These are phyloP conservation scores for Curvularia sp. DNA, from an alignment of 2,329 filamentous ascomycete species.

Conservation along the genomic window DNA sequence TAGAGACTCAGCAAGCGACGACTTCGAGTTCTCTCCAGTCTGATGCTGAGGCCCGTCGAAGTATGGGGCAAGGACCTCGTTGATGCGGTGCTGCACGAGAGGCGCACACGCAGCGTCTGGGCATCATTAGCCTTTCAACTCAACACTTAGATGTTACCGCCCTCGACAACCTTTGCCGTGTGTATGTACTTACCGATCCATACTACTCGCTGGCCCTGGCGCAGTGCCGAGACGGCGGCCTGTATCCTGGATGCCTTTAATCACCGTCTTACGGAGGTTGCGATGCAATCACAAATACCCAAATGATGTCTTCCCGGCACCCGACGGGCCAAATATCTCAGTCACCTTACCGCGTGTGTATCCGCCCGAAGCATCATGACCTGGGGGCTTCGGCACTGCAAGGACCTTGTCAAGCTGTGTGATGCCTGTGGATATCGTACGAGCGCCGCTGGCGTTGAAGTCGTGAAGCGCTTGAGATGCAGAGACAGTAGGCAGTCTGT, in stretches of 20 bases:
- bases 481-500: slow-evolving; percentile 78
- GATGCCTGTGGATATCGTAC: slow-evolving; percentile 58
- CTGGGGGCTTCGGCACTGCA: slow-evolving; percentile 32
- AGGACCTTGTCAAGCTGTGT: slow-evolving; percentile 57
- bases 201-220: slow-evolving; percentile 68
- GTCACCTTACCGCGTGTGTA: slow-evolving; percentile 79
- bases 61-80: slow-evolving; percentile 53
- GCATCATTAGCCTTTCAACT: slow-evolving; percentile 37
- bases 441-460: slow-evolving; percentile 60
- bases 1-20: slow-evolving; percentile 27
- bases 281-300: slow-evolving; percentile 63
- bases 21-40: slow-evolving; percentile 6
- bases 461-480: slow-evolving; percentile 74
- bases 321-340: slow-evolving; percentile 88
- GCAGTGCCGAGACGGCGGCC: slow-evolving; percentile 69
- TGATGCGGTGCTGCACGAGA: slow-evolving; percentile 58
- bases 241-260: slow-evolving; percentile 67
- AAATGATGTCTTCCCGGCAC: slow-evolving; percentile 82
- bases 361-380: slow-evolving; percentile 55
- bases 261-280: slow-evolving; percentile 23
- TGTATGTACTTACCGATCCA: slow-evolving; percentile 78
- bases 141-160: slow-evolving; percentile 17
- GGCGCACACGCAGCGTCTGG: slow-evolving; percentile 60
- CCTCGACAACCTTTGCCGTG: slow-evolving; percentile 6
- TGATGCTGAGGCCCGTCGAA: slow-evolving; percentile 6